Evolutionary conservation across 331 rosid genomes (phyloP), one percentile per base, ranked within the genome.

Genomic region (Stylosanthes scabra): DNA sequence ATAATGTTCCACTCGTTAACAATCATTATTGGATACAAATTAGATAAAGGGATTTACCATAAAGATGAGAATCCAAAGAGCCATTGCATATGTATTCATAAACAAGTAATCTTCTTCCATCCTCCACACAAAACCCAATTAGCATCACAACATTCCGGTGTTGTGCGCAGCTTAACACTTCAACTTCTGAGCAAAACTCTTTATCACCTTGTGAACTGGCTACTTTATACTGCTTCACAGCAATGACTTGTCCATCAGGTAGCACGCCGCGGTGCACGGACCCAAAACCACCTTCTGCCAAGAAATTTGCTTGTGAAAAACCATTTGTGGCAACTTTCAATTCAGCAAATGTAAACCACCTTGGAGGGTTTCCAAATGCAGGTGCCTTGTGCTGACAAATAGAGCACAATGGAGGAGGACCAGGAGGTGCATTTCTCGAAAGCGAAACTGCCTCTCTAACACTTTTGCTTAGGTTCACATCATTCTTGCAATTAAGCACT

Each of bases 251-350:
- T 2, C 97, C 97, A 29, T 88, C 92, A 3, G 86, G 79, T 60
- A 95, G 83, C 31, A 86, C 75, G 8, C 99, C 99, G 6, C 90
- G 90, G 82, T 91, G 94, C n/a, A 95, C 97, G 4, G 99, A 91
- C 54, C 99, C 99, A 79, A 84, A 95, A 63, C 99, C 99, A 60
- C 99, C 99, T 90, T 95, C 97, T 4, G 99, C 99, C 88, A 95
- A 86, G 83, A 95, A 91, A 80, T 95, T 95, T 39, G 76, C 87
- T 67, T 71, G 87, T 1, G 99, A 90, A 87, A 95, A 95, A 9
- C 97, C 93, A 63, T 88, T 78, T 0, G 99, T 95, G 71, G 99
- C 99, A 42, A 87, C 81, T 67, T 91, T 96, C 62, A 95, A 86
- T 77, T 95, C 97, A 0, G 86, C 83, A 80, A 75, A 95, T 39